Evolutionary conservation across 345 rosid species (phyloP).

Genomic region (Rhodamnia rubescens): DNA sequence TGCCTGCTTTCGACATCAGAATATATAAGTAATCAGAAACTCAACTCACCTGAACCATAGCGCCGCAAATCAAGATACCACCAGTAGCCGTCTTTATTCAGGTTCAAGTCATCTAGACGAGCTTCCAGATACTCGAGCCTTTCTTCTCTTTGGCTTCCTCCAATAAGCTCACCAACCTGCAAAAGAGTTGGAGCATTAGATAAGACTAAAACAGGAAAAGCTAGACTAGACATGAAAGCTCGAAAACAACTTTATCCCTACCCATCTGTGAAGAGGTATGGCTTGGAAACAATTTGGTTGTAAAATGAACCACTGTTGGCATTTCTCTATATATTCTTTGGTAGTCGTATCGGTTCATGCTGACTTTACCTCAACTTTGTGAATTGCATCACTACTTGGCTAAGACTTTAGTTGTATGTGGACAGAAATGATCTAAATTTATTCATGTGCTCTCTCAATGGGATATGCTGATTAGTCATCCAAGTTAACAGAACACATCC

Average conservation of each 20-base stretch:
- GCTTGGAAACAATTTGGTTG: background rate
- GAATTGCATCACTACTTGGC: background rate
- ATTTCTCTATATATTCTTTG: background rate
- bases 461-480: background rate
- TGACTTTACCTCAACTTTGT: background rate
- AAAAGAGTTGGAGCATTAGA: background rate
- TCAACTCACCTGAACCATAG: conserved; percentile 78
- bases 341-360: background rate
- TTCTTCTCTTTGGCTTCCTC: conserved; percentile 99
- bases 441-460: background rate
- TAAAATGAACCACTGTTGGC: background rate
- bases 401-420: background rate
- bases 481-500: background rate
- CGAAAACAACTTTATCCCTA: background rate
- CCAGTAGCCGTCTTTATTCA: conserved; percentile 80
- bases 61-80: conserved; percentile 98
- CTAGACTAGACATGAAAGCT: background rate
- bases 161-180: conserved; percentile 91
- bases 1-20: background rate
- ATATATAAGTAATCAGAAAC: background rate
- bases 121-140: conserved; percentile 75
- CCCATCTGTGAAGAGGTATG: background rate
- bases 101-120: conserved; percentile 65
- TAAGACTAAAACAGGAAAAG: background rate
- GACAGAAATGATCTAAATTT: background rate